A percentile compares a stretch with the other conserved stretches of the same genome.
Evolutionary conservation across 108 stramenopile species (phyloP).

Genomic region (Thalassiosira profunda): DNA sequence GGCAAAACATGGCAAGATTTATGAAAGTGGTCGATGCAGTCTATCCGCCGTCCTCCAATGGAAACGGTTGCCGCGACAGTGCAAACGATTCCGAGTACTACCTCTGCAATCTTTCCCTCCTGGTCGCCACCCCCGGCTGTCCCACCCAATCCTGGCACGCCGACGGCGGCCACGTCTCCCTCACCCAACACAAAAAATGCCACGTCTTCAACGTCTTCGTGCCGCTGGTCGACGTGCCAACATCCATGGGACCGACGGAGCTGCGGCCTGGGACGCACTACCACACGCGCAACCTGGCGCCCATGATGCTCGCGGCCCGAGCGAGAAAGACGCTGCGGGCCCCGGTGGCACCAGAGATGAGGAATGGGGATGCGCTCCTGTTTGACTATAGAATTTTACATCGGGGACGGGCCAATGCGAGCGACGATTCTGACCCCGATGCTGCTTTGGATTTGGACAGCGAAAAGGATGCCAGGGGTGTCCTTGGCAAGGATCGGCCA

Average conservation of each 20-base stretch:
- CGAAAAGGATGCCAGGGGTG: neutral
- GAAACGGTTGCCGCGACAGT: neutral
- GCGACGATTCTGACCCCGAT: neutral
- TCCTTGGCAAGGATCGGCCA: conserved; percentile 43
- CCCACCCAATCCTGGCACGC: conserved; percentile 74
- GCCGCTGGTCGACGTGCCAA: conserved; percentile 58
- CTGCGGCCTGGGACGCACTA: conserved; percentile 74
- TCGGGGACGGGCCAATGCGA: conserved; percentile 68
- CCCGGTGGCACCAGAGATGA: conserved; percentile 50
- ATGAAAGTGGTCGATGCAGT: conserved; percentile 18
- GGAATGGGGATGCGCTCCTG: conserved; percentile 57
- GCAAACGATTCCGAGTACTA: conserved; percentile 1
- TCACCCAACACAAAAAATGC: conserved; percentile 50
- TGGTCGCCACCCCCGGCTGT: conserved; percentile 36
- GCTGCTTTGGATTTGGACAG: neutral
- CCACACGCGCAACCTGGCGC: conserved; percentile 61
- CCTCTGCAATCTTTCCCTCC: conserved; percentile 19
- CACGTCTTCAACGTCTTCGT: conserved; percentile 79
- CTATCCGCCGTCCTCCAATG: neutral
- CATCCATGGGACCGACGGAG: conserved; percentile 70
- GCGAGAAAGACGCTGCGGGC: conserved; percentile 49
- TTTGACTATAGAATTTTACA: conserved; percentile 87
- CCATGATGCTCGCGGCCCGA: conserved; percentile 71
- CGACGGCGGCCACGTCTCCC: conserved; percentile 70
- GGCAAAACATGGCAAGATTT: conserved; percentile 5